Base-by-base conservation (phyloP, 768 basidiomycete species). In the Crucibulum laeve region DNA sequence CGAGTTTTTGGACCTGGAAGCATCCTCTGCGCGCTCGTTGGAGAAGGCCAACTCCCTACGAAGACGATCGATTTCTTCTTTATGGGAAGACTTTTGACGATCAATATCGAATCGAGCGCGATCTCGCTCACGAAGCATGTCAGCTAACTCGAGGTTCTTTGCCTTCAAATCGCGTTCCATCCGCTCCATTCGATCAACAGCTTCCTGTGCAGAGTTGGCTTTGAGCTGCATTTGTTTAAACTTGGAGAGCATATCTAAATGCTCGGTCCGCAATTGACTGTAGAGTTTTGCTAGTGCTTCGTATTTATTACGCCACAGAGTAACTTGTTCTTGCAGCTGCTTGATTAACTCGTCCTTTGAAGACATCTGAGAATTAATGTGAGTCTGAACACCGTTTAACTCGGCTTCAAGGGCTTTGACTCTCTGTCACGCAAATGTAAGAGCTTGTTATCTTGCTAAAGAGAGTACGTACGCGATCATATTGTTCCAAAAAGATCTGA, bases 61-160 rank as follows among this genome's bases (percentile, higher is more conserved):
- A 25, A 97, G 57, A 7, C 96, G 82, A 49, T 98, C 96, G 26
- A 91, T 60, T 58, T 99, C 96, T 45, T 99, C 96, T 59, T 93
- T 95, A 62, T 98, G 93, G 39, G 83, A 85, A 4, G 91, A 80
- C 68, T 95, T 97, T 60, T 91, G 78, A 17, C 96, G 76, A 58
- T 99, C 96, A 18, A 97, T 70, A 52, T 99, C 96, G 56, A 96
- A 98, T 34, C 96, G 75, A 25, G 95, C 93, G 44, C 94, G 77
- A 59, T 99, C 96, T 25, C 96, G 82, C 64, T 99, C 96, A 36
- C 95, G 80, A 53, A 99, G 87, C 96, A 99, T 99, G 60, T 98
- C 96, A 18, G 96, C 96, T 15, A 99, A 71, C 62, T 98, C 96
- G 43, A 99, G 65, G 59, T 97, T 99, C 78, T 99, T 99, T n/a